Percentiles rank a stretch among this genome's conserved stretches.
Conservation (phyloP, 2,329 filamentous ascomycete genomes). For the Fusarium graminum region DNA sequence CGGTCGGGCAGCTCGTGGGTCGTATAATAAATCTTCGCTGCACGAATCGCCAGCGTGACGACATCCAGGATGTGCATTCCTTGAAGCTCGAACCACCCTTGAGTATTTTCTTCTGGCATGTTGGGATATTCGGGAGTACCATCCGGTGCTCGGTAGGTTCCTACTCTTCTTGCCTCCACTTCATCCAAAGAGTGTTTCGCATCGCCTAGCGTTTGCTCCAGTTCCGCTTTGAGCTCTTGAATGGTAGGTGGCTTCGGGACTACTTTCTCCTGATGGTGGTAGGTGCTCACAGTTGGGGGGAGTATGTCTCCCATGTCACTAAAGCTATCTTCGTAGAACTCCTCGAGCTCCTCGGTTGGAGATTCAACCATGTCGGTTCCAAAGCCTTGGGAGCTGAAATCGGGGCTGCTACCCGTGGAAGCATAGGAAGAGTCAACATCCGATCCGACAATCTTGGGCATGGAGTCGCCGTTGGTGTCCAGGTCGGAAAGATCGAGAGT, state of each 20-base stretch:
- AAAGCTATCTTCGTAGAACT: slow-evolving; percentile 68
- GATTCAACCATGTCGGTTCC: slow-evolving; percentile 61
- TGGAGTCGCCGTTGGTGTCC: slow-evolving; percentile 51
- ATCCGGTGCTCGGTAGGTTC: slow-evolving; percentile 47
- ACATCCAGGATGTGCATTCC: slow-evolving; percentile 93
- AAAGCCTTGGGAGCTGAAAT: slow-evolving; percentile 59
- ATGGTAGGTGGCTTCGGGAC: slow-evolving; percentile 88
- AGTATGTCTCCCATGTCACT: slow-evolving; percentile 82
- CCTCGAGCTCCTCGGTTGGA: slow-evolving; percentile 60
- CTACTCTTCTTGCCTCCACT: slow-evolving; percentile 58
- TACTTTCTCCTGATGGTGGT: slow-evolving; percentile 85
- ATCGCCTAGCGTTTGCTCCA: slow-evolving; percentile 77
- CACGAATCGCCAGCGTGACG: slow-evolving; percentile 93
- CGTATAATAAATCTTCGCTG: slow-evolving; percentile 96
- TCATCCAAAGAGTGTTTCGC: slow-evolving; percentile 77
- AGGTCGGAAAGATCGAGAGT: slow-evolving; percentile 70
- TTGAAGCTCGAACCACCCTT: slow-evolving; percentile 87
- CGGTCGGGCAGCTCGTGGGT: slow-evolving; percentile 88
- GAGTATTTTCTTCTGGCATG: slow-evolving; percentile 62
- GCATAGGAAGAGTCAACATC: slow-evolving; percentile 72
- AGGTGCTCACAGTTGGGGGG: slow-evolving; percentile 97
- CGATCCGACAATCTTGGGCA: slow-evolving; percentile 58
- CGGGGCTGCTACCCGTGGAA: slow-evolving; percentile 71
- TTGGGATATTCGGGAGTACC: slow-evolving; percentile 53
- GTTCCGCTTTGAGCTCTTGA: slow-evolving; percentile 75